phyloP scores from a whole-genome alignment of 2,329 filamentous ascomycete genomes.

The Graphium sp. region DNA sequence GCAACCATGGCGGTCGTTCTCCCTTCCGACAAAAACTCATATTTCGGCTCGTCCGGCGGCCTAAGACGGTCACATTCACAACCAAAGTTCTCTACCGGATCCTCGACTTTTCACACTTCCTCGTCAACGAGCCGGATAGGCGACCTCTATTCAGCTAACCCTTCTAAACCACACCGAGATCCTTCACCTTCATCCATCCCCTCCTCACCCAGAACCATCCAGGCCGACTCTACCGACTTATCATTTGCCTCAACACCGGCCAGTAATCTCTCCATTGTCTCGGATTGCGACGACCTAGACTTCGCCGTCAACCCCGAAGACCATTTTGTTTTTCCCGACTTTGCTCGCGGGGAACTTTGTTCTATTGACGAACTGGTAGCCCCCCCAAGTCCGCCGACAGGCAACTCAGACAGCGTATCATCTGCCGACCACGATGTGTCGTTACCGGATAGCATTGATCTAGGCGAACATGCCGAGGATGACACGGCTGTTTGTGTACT shows the following conservation, averaged over 20 bases:
- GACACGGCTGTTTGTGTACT: slow-evolving; percentile 59
- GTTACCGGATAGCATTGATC: slow-evolving; percentile 18
- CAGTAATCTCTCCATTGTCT: slow-evolving; percentile 45
- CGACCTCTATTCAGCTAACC: slow-evolving; percentile 26
- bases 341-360: slow-evolving; percentile 29
- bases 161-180: slow-evolving; percentile 23
- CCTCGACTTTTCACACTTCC: slow-evolving; percentile 24
- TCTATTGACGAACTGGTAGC: slow-evolving; percentile 28
- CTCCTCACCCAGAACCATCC: slow-evolving; percentile 36
- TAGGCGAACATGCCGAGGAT: slow-evolving; percentile 51
- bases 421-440: slow-evolving; percentile 37
- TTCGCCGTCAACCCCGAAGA: slow-evolving; percentile 27
- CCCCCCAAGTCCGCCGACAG: slow-evolving; percentile 31
- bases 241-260: slow-evolving; percentile 47
- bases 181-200: slow-evolving; percentile 33
- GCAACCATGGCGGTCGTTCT: slow-evolving; percentile 41
- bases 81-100: slow-evolving; percentile 31
- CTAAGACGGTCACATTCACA: slow-evolving; percentile 45
- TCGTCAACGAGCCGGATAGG: slow-evolving; percentile 26
- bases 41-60: slow-evolving; percentile 31
- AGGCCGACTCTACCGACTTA: slow-evolving; percentile 31
- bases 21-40: slow-evolving; percentile 36
- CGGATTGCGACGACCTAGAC: slow-evolving; percentile 33
- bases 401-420: slow-evolving; percentile 32
- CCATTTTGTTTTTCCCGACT: slow-evolving; percentile 25